Base-by-base conservation (phyloP, 768 basidiomycete species). In the Porphyrellus cyaneotinctus region DNA sequence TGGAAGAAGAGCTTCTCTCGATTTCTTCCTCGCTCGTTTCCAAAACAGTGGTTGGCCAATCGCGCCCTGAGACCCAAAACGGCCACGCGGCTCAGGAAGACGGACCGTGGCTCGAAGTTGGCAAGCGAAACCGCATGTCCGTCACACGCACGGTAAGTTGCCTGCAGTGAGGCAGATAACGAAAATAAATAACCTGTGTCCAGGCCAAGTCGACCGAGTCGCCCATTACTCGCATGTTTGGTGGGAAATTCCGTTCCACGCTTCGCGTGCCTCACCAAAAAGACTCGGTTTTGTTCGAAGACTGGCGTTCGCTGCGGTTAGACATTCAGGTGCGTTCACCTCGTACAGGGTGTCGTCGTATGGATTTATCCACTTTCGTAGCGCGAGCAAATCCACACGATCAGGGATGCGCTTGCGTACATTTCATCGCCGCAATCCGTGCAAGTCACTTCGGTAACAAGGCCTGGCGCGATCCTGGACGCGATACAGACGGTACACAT, bases 61-160 rank as follows among this genome's bases (percentile, higher is more conserved):
- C 53, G 2, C 51, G 49, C 3, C 9, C 39, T 0, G 59, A 57
- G 39, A 38, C 47, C 22, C 57, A 53, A 44, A 58, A 59, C 6
- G 43, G 52, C 7, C 51, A 58, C 8, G 54, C 51, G 2, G 11
- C 14, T 33, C 73, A 75, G 22, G 79, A 81, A 57, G 79, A 82
- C 62, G 85, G 87, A 31, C 91, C 85, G 1, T 97, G 95, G 95
- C 69, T 88, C 23, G 95, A 99, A 71, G 94, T 99, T 1, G 95
- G 94, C 24, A 90, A 84, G 70, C 84, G 84, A 65, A 95, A 97
- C 63, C 80, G 85, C 60, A 81, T 77, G 31, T 82, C 89, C 17
- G 74, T 89, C 45, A 94, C 93, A 2, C 75, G 95, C 50, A 87
- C 85, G 38, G 90, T 92, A 58, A 50, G 86, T 78, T 7, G 24